Conservation (phyloP, 164 flowering plant species). For the Chloranthus sessilifolius region DNA sequence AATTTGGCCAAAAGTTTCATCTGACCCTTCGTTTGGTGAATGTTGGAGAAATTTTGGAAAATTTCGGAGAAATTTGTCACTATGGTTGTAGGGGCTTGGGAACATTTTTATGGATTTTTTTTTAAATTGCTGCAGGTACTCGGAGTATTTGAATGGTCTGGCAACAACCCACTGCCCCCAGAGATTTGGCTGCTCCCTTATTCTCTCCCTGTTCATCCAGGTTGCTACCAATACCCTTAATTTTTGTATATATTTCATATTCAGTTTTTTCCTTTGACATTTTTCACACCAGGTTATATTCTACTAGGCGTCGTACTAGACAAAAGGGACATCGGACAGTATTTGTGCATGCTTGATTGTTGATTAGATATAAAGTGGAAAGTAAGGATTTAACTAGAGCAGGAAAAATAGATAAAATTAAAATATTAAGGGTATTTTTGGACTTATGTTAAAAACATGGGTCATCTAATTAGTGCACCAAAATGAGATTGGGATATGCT, state of each 20-base stretch:
- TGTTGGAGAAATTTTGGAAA: too few relatives aligned
- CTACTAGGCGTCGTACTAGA: too few relatives aligned
- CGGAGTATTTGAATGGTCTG: slow-evolving; percentile 66
- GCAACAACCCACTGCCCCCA: slow-evolving; percentile 67
- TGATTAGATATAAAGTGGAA: background rate
- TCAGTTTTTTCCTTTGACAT: background rate
- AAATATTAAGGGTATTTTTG: too few relatives aligned
- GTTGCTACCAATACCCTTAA: slow-evolving; percentile 16
- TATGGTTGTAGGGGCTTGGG: background rate
- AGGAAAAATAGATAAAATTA: background rate
- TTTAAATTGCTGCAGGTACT: slow-evolving; percentile 34
- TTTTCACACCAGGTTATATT: background rate
- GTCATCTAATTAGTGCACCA: too few relatives aligned
- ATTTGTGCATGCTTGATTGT: background rate
- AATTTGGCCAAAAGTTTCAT: too few relatives aligned
- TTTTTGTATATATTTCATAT: background rate
- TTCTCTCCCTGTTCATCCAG: slow-evolving; percentile 49
- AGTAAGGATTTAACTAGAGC: background rate
- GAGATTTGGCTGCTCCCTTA: slow-evolving; percentile 58
- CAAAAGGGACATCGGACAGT: too few relatives aligned
- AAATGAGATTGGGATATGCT: too few relatives aligned
- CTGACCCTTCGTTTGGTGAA: too few relatives aligned
- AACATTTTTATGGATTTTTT: background rate
- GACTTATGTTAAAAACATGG: too few relatives aligned
- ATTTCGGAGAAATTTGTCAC: too few relatives aligned